phyloP scores from a whole-genome alignment of 306 rosid genomes.

The Quercus wislizeni region DNA sequence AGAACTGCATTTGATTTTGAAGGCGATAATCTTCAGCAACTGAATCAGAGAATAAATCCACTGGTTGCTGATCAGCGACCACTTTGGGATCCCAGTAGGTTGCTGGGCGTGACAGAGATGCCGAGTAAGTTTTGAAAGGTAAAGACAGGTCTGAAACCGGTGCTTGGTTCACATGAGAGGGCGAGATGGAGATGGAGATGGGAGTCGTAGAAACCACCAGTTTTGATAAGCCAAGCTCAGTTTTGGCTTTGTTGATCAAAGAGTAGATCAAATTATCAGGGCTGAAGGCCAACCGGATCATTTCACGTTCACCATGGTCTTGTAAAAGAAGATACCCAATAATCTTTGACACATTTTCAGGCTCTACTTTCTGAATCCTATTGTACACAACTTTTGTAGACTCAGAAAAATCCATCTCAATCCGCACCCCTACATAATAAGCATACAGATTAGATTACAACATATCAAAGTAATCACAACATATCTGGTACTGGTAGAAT shows the following conservation, averaged over 20 bases:
- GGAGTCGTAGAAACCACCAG: neutral
- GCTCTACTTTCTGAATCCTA: slow-evolving; percentile 37
- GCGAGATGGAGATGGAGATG: slow-evolving; percentile 23
- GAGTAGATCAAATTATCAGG: slow-evolving; percentile 35
- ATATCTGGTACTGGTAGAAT: neutral
- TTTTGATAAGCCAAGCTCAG: slow-evolving; percentile 32
- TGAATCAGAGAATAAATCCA: slow-evolving; percentile 24
- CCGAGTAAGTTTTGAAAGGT: slow-evolving; percentile 21
- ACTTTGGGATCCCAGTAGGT: slow-evolving; percentile 32
- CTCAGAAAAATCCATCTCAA: slow-evolving; percentile 32
- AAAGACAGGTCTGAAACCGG: slow-evolving; percentile 27
- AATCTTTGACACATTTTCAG: slow-evolving; percentile 36
- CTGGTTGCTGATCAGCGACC: slow-evolving; percentile 24
- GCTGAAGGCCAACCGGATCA: slow-evolving; percentile 48
- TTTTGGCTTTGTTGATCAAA: slow-evolving; percentile 39
- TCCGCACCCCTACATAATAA: neutral
- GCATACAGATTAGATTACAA: neutral
- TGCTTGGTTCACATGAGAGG: slow-evolving; percentile 27
- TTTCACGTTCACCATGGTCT: slow-evolving; percentile 34
- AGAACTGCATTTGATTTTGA: slow-evolving; percentile 26
- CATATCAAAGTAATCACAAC: neutral
- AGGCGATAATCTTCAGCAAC: slow-evolving; percentile 22
- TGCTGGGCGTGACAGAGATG: neutral
- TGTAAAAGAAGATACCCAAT: slow-evolving; percentile 35
- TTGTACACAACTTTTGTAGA: slow-evolving; percentile 31